Base-by-base conservation (phyloP, 768 basidiomycete genomes). In the Tylopilus sp. region DNA sequence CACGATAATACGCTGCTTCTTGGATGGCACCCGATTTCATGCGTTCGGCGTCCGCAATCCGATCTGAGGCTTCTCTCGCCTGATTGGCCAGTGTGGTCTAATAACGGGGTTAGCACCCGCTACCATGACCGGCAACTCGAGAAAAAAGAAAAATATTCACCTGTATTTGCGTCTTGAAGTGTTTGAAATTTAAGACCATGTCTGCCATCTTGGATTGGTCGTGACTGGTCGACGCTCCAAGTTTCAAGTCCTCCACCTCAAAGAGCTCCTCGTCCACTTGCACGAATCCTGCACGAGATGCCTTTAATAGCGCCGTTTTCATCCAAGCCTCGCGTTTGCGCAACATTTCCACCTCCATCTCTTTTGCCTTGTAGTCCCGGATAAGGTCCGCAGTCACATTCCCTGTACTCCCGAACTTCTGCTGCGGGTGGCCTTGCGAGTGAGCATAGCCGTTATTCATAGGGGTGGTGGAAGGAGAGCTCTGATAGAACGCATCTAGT, bases 1-100 rank as follows among this genome's bases (percentile, higher is more conserved):
- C 91, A 45, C 95, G 91, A 67, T 94, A 97, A 73, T 89, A 98
- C 1, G 94, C 92, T 3, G 95, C 89, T 71, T 99, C 97, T 70
- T 98, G 92, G 9, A 89, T 72, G 1, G 97, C 97, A 38, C 82
- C 85, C 8, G 78, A 69, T 56, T 87, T 86, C 57, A 84, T 71
- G 46, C 88, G 82, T 57, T 95, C 92, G 0, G 90, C 87, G 48
- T 92, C 89, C 4, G 82, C 77, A 11, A 97, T 69, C 36, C 84
- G 85, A 38, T 90, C 86, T 3, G 93, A 92, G 3, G 86, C 82
- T 47, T 78, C 78, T 41, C 79, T 83, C 1, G 90, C 88, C 69
- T 96, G 92, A 48, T 84, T 85, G 14, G 80, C 76, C 63, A 94
- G 76, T 31, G 79, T 76, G n/a, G 82, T 81, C 90, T 93, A 64